Evolutionary conservation across 768 basidiomycete genomes (phyloP).

Genomic region (Auriscalpium vulgare): DNA sequence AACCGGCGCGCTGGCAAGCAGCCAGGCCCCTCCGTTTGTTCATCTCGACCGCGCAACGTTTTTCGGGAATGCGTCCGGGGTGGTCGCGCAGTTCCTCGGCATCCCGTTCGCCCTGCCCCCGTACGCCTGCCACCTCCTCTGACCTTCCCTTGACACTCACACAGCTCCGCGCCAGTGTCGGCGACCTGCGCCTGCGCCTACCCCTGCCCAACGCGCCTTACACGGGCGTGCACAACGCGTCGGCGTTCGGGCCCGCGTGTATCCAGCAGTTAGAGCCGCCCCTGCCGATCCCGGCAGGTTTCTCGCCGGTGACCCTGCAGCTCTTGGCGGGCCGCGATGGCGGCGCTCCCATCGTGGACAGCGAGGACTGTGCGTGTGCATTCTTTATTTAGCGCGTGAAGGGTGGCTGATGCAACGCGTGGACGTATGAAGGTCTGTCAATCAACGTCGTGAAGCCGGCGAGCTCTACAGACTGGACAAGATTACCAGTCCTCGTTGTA

Average conservation of each 20-base stretch:
- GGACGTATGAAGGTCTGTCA: conserved; percentile 12
- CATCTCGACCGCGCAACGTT: too few species aligned
- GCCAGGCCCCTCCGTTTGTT: too few species aligned
- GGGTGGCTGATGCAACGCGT: not conserved
- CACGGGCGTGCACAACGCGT: not conserved
- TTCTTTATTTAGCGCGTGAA: too few species aligned
- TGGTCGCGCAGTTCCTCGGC: not conserved
- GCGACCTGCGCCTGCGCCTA: not conserved
- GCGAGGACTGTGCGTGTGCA: conserved; percentile 15
- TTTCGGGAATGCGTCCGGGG: too few species aligned
- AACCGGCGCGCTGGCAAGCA: too few species aligned
- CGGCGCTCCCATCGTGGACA: not conserved
- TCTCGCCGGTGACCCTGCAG: not conserved
- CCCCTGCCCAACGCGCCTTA: not conserved
- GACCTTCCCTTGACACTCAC: not conserved
- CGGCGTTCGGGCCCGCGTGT: not conserved
- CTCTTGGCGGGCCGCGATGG: not conserved
- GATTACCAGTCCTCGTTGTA: conserved; percentile 19
- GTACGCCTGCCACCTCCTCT: not conserved
- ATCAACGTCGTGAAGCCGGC: conserved; percentile 16
- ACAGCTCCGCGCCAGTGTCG: not conserved
- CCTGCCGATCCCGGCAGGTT: not conserved
- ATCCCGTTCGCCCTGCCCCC: not conserved
- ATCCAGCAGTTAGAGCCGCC: not conserved
- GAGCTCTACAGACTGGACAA: not conserved